Conservation (phyloP, 2,329 filamentous ascomycete genomes). For the Epichloe aotearoae region DNA sequence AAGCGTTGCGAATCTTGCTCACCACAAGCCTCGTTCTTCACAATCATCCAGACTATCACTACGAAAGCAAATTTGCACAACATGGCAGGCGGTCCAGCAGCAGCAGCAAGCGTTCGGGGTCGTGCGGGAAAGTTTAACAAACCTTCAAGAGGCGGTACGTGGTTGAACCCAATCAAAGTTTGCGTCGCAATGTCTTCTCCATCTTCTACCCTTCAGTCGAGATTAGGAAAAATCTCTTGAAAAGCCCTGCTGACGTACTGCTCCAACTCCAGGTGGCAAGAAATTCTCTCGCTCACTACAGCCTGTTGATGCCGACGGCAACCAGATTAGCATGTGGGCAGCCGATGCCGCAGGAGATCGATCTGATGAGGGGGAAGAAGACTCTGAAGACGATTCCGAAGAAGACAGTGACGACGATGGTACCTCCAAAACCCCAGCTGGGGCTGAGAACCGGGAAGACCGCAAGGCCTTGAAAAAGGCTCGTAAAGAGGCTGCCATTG, state of each 20-base stretch:
- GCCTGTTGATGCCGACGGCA: conserved; percentile 79
- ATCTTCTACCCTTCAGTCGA: neutral
- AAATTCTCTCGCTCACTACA: conserved; percentile 87
- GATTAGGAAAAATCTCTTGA: neutral
- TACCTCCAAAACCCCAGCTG: conserved; percentile 28
- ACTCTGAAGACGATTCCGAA: conserved; percentile 38
- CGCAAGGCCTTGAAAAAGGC: conserved; percentile 80
- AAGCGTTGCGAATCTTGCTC: neutral
- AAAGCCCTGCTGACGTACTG: neutral
- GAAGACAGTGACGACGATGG: conserved; percentile 35
- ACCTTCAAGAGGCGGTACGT: conserved; percentile 75
- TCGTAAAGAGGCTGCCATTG: conserved; percentile 79
- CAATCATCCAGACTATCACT: neutral
- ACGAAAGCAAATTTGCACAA: conserved; percentile 10
- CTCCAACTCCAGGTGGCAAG: conserved; percentile 59
- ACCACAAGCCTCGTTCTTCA: neutral
- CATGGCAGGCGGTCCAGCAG: conserved; percentile 35
- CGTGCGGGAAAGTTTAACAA: conserved; percentile 92
- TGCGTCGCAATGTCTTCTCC: neutral
- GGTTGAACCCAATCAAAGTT: neutral
- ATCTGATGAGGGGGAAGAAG: conserved; percentile 41
- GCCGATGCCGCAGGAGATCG: conserved; percentile 43
- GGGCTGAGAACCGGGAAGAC: conserved; percentile 60
- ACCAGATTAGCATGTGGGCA: conserved; percentile 79
- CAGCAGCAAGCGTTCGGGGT: conserved; percentile 43